Evolutionary conservation across 2,329 filamentous ascomycete species (phyloP), one percentile per base, ranked within the genome.

Genomic region (Coniochaeta sp.): DNA sequence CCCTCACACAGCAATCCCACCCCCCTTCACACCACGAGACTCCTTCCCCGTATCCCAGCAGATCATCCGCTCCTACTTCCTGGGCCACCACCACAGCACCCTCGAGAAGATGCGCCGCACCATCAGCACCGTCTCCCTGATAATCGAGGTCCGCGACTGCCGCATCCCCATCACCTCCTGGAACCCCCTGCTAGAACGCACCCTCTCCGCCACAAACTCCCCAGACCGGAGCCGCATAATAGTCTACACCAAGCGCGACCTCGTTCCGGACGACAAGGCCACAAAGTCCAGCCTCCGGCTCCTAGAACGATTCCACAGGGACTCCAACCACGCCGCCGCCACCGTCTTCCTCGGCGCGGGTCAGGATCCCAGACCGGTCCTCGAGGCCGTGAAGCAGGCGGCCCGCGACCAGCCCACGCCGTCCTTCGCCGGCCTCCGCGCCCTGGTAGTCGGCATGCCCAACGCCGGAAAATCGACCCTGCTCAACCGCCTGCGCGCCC

Each of bases 391-490:
- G 60, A 81, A 80, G 61, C 69, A 74, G 4, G 77, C 82, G 63
- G 81, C 82, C 26, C 64, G 69, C n/a, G 79, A 86, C 66, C 84
- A 83, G 24, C 76, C 98, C n/a, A 16, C n/a, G 3, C 54, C 54
- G 9, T 38, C 28, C 24, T 38, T 57, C n/a, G 87, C 90, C 8
- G 93, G 92, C n/a, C 83, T 91, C 66, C 85, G 92, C 57, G 84
- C 92, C 60, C 83, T 99, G 72, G 85, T 98, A 0, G 93, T 98
- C 16, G 95, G 95, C 60, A 97, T 99, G 93, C 95, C 95, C 38
- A 99, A 99, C 71, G 91, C 96, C 0, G 95, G 95, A 38, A 99
- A 99, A 76, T 96, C 91, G 55, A 92, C 93, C 1, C 80, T 99
- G n/a, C 84, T 99, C 47, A 99, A 99, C 73, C 84, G 87, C 17